phyloP scores from a whole-genome alignment of 495 filamentous ascomycete genomes.

The Talaromyces borbonicus region DNA sequence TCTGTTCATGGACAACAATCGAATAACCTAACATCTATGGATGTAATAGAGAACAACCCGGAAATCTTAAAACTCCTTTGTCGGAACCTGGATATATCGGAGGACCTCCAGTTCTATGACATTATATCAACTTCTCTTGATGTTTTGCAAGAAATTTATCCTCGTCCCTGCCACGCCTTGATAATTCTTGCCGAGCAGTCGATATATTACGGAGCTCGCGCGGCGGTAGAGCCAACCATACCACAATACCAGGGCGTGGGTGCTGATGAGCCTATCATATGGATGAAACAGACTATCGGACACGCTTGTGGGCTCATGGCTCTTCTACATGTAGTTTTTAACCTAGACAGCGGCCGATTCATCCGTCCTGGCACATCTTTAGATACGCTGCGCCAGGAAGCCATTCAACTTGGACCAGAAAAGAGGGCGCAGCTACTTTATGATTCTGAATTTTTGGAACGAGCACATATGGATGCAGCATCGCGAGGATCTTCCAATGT shows the following conservation, averaged over 20 bases:
- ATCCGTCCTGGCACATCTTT: constrained; percentile 25
- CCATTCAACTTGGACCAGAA: constrained; percentile 27
- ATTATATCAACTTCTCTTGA: constrained; percentile 45
- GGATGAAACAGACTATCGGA: constrained; percentile 57
- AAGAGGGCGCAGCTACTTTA: constrained; percentile 59
- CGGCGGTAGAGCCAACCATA: constrained; percentile 21
- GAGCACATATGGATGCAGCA: constrained; percentile 62
- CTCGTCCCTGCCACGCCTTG: constrained; percentile 47
- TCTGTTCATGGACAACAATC: not conserved
- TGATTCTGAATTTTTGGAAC: constrained; percentile 53
- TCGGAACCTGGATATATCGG: constrained; percentile 43
- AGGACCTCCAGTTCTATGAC: constrained; percentile 47
- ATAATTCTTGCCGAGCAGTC: constrained; percentile 45
- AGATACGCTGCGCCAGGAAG: constrained; percentile 16
- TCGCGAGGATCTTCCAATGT: constrained; percentile 54
- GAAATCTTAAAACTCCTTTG: constrained; percentile 45
- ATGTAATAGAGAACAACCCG: constrained; percentile 49
- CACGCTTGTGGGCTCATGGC: constrained; percentile 58
- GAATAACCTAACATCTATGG: no score
- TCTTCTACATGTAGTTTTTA: constrained; percentile 47
- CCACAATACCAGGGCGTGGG: constrained; percentile 41
- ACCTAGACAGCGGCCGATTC: constrained; percentile 34
- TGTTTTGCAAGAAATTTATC: constrained; percentile 44
- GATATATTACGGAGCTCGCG: constrained; percentile 30
- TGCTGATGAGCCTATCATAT: constrained; percentile 43